Conservation (phyloP, 768 basidiomycete species). For the Pleurotus djamor region DNA sequence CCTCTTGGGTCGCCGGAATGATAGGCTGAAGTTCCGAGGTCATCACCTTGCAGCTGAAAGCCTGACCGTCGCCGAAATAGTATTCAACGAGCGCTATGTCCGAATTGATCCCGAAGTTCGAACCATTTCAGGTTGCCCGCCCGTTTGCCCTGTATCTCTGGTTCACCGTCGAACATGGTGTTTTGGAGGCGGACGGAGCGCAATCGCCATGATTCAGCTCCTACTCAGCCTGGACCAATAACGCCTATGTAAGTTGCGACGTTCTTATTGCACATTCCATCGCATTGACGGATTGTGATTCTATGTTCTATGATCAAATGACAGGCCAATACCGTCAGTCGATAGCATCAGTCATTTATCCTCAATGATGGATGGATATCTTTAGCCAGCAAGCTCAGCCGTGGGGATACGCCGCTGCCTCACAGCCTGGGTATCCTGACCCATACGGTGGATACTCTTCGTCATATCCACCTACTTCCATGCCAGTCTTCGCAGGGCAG, state of each 20-base stretch:
- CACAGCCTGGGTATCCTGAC: background rate
- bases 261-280: background rate
- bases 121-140: no score
- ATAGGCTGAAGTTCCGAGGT: slow-evolving; percentile 40
- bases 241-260: background rate
- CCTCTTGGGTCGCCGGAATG: slow-evolving; percentile 38
- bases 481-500: background rate
- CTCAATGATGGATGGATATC: background rate
- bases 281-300: background rate
- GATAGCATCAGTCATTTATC: background rate
- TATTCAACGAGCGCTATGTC: background rate
- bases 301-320: background rate
- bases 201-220: background rate
- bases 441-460: background rate
- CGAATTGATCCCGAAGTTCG: no score
- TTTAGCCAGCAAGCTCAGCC: background rate
- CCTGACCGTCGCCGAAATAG: background rate
- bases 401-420: background rate
- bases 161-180: background rate
- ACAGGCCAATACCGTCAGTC: background rate
- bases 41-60: background rate
- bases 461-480: background rate
- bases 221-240: background rate
- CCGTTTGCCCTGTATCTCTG: no score
- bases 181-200: background rate